Conservation (phyloP, 164 flowering plant genomes). For the Vitis labrusca region DNA sequence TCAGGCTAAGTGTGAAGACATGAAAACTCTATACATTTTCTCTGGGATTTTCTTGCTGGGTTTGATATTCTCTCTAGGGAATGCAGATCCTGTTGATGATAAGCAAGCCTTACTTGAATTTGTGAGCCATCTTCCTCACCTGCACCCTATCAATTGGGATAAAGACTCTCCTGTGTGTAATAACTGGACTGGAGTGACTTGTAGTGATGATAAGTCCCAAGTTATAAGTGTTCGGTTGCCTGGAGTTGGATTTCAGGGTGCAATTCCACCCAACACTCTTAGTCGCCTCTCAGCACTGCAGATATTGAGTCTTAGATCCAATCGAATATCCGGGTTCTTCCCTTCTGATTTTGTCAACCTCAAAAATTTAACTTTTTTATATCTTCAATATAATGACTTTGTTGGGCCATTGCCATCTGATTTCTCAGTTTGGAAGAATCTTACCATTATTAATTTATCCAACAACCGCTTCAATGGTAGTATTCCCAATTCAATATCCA, state of each 20-base stretch:
- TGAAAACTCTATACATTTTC: conserved; percentile 17
- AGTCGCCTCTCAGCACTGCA: conserved; percentile 58
- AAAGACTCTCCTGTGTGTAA: conserved; percentile 37
- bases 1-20: background rate
- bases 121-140: conserved; percentile 38
- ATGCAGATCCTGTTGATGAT: conserved; percentile 40
- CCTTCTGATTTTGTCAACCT: conserved; percentile 56
- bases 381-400: conserved; percentile 60
- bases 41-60: conserved; percentile 26
- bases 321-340: conserved; percentile 49
- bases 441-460: conserved; percentile 52
- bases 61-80: conserved; percentile 16
- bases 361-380: conserved; percentile 48
- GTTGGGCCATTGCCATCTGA: conserved; percentile 59
- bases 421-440: conserved; percentile 61
- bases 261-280: conserved; percentile 53
- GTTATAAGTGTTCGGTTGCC: conserved; percentile 55
- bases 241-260: conserved; percentile 62
- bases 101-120: conserved; percentile 65
- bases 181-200: conserved; percentile 66
- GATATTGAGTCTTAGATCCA: conserved; percentile 65
- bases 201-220: conserved; percentile 41
- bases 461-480: conserved; percentile 59
- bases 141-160: conserved; percentile 54
- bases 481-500: conserved; percentile 48